Conservation (phyloP, 305 asterid genomes). For the Andrographis paniculata region DNA sequence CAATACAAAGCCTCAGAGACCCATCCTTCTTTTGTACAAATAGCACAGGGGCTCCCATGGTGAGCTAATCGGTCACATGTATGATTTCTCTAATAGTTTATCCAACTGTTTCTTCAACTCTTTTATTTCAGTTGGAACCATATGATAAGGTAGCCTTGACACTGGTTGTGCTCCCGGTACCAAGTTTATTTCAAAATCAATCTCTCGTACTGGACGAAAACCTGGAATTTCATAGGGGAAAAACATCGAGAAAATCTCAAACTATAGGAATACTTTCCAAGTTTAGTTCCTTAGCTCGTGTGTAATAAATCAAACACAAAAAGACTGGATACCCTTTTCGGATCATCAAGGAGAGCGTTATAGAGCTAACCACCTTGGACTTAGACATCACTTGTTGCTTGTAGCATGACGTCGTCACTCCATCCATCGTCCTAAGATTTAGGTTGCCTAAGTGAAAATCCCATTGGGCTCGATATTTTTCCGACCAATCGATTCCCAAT, state of each 20-base stretch:
- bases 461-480: too few relatives aligned
- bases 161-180: neutral
- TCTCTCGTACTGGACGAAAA: neutral
- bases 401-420: neutral
- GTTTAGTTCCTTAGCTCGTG: too few relatives aligned
- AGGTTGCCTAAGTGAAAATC: too few relatives aligned
- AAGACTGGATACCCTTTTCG: too few relatives aligned
- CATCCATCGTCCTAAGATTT: too few relatives aligned
- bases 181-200: neutral
- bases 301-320: too few relatives aligned
- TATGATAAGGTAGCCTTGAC: neutral
- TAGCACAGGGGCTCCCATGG: slow-evolving; percentile 1
- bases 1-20: neutral
- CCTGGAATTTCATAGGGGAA: neutral
- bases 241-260: neutral
- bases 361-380: too few relatives aligned
- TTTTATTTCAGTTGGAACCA: neutral
- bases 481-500: too few relatives aligned
- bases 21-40: slow-evolving; percentile 8
- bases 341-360: too few relatives aligned
- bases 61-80: neutral
- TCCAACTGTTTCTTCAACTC: neutral
- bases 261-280: neutral
- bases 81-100: neutral
- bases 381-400: neutral